phyloP scores from a whole-genome alignment of 371 early-diverging fungal species.

The Coemansia sp. region DNA sequence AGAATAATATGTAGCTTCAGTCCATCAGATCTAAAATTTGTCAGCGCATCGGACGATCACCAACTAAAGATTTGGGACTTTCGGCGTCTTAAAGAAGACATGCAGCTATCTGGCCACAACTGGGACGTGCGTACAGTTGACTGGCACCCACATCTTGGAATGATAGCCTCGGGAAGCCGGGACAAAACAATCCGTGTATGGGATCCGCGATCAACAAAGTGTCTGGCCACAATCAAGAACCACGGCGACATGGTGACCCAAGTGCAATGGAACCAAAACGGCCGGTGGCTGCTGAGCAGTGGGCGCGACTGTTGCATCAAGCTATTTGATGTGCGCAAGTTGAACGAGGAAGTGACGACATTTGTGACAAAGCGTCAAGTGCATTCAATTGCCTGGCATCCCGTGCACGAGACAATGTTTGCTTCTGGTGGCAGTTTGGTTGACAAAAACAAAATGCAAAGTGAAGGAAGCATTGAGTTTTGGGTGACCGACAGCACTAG shows the following conservation, averaged over 20 bases:
- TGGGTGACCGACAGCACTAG: conserved; percentile 82
- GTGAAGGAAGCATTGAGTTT: conserved; percentile 88
- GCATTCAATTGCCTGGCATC: conserved; percentile 95
- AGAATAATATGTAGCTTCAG: conserved; percentile 61
- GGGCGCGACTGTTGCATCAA: conserved; percentile 96
- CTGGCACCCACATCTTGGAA: conserved; percentile 96
- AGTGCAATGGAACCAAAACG: conserved; percentile 95
- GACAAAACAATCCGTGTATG: conserved; percentile 99
- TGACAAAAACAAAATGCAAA: conserved; percentile 19
- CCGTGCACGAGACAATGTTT: conserved; percentile 88
- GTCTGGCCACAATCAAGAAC: conserved; percentile 91
- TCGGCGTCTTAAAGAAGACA: conserved; percentile 85
- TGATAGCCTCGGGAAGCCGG: conserved; percentile 98
- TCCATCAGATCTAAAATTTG: conserved; percentile 93
- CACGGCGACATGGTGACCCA: conserved; percentile 96
- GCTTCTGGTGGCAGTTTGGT: conserved; percentile 83
- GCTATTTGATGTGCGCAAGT: conserved; percentile 93
- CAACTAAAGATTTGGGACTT: conserved; percentile 98
- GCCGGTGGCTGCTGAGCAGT: conserved; percentile 95
- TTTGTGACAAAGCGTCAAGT: conserved; percentile 96
- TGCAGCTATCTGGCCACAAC: conserved; percentile 90
- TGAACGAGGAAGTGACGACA: conserved; percentile 88
- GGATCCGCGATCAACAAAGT: conserved; percentile 96
- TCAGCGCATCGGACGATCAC: conserved; percentile 97
- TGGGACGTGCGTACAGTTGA: conserved; percentile 99